phyloP scores from a whole-genome alignment of 306 rosid species.

The Cucurbita moschata region DNA sequence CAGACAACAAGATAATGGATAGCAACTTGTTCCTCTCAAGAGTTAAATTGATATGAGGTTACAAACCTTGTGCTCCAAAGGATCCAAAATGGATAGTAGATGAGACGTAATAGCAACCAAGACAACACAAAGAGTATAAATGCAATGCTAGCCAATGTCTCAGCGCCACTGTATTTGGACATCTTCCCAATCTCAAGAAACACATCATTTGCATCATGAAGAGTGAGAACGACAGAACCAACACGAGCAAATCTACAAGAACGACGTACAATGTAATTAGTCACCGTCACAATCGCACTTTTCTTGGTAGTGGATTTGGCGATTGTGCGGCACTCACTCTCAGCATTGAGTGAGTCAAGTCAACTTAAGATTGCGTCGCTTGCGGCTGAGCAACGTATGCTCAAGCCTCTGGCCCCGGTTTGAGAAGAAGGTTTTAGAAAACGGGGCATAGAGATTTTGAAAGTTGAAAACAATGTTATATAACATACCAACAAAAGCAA shows the following conservation, averaged over 20 bases:
- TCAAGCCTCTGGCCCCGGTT: no score
- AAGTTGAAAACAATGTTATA: no score
- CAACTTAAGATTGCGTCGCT: no score
- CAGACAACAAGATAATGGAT: not conserved
- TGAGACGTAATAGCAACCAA: conserved; percentile 69
- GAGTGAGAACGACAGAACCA: conserved; percentile 84
- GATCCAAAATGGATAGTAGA: conserved; percentile 83
- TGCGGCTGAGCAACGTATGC: no score
- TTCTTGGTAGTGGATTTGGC: no score
- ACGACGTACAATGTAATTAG: not conserved
- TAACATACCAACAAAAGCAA: no score
- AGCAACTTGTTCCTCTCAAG: not conserved
- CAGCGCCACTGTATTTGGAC: conserved; percentile 84
- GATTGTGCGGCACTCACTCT: no score
- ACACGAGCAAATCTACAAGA: conserved; percentile 74
- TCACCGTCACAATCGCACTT: no score
- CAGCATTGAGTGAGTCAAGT: no score
- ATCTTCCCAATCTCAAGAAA: conserved; percentile 91
- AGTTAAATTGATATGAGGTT: not conserved
- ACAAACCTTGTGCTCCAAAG: conserved; percentile 87
- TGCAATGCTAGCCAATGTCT: conserved; percentile 59
- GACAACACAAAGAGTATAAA: conserved; percentile 65
- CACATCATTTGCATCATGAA: conserved; percentile 89
- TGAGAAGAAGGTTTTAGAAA: no score
- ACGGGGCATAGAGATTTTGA: no score